These are phyloP conservation scores for Penicillium concentricum DNA, from an alignment of 2,329 filamentous ascomycete species.

Conservation along the genomic window DNA sequence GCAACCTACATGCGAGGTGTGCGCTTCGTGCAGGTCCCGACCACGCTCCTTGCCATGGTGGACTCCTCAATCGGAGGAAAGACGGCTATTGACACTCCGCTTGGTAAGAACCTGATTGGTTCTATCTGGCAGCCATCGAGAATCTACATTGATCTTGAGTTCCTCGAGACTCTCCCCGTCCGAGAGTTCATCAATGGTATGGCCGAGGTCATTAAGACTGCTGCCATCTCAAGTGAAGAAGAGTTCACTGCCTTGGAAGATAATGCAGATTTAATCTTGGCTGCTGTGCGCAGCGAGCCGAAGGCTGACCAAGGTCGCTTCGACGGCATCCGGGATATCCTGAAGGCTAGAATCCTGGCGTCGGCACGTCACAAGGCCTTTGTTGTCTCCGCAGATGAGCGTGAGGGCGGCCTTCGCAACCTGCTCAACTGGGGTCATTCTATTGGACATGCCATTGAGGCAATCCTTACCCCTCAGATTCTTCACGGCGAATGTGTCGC, in stretches of 20 bases:
- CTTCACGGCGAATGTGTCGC: constrained; percentile 94
- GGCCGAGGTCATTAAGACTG: constrained; percentile 97
- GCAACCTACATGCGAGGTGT: constrained; percentile 98
- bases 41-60: constrained; percentile 92
- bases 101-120: constrained; percentile 94
- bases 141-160: constrained; percentile 91
- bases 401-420: constrained; percentile 90
- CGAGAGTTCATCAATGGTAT: constrained; percentile 98
- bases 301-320: constrained; percentile 61
- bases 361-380: constrained; percentile 92
- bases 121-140: constrained; percentile 94
- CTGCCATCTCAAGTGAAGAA: constrained; percentile 87
- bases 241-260: constrained; percentile 84
- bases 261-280: constrained; percentile 74
- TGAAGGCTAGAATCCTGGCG: constrained; percentile 79
- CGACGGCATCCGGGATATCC: constrained; percentile 64
- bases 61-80: constrained; percentile 98
- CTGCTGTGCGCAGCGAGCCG: constrained; percentile 64
- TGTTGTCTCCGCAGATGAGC: constrained; percentile 91
- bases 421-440: constrained; percentile 97
- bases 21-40: constrained; percentile 93
- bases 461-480: constrained; percentile 90
- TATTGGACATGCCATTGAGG: constrained; percentile 95
- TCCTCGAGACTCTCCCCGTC: constrained; percentile 84
- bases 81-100: constrained; percentile 93